Evolutionary conservation across 106 monocot genomes (phyloP).

Genomic region (Alisma plantagoaquatica): DNA sequence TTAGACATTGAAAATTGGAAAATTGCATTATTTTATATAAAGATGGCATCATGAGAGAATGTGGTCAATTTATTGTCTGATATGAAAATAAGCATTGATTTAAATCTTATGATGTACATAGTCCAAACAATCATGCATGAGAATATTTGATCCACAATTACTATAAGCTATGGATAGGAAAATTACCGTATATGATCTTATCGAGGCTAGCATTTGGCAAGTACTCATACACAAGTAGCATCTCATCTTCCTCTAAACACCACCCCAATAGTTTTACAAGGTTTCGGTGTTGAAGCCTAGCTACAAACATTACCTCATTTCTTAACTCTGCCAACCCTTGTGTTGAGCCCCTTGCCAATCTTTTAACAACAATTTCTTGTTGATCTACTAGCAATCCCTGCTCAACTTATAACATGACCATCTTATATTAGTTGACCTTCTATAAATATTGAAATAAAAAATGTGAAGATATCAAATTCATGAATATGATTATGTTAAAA

Average conservation of each 20-base stretch:
- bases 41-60: not conserved
- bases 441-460: not conserved
- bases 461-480: not conserved
- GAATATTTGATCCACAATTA: not conserved
- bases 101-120: not conserved
- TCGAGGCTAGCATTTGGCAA: not conserved
- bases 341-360: not conserved
- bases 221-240: constrained; percentile 1
- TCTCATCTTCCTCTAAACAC: constrained; percentile 1
- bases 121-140: not conserved
- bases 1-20: too few relatives aligned
- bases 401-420: not conserved
- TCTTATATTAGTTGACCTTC: too few relatives aligned
- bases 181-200: not conserved
- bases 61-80: not conserved
- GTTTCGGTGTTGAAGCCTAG: constrained; percentile 1
- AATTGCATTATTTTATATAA: not conserved
- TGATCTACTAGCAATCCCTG: not conserved
- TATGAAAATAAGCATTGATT: not conserved
- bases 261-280: constrained; percentile 2
- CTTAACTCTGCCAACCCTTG: not conserved
- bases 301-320: not conserved
- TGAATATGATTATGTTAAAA: not conserved
- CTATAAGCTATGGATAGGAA: not conserved
- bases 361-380: not conserved